A percentile compares a stretch with the other conserved stretches of the same genome.
These are phyloP conservation scores for Pleurotus ostreatus DNA, from an alignment of 768 basidiomycete genomes.

Conservation along the genomic window DNA sequence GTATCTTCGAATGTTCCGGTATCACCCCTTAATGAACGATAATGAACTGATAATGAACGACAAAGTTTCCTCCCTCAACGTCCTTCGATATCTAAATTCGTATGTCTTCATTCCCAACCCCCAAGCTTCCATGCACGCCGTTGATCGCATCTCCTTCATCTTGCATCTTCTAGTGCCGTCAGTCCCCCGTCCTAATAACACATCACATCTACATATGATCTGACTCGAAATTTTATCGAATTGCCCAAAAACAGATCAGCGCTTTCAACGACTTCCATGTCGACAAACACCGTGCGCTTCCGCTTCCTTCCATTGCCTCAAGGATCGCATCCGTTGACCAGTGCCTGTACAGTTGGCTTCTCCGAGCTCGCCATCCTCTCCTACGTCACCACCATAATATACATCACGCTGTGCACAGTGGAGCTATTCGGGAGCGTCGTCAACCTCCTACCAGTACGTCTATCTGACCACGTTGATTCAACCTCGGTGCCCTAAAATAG, in stretches of 20 bases:
- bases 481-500: background rate
- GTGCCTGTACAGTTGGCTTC: background rate
- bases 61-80: background rate
- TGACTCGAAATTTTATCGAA: no score
- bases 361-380: constrained; percentile 3
- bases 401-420: background rate
- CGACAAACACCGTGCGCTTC: background rate
- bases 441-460: background rate
- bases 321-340: background rate
- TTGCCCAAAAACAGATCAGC: background rate
- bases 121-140: no score
- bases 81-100: constrained; percentile 2
- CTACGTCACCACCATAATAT: background rate
- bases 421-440: constrained; percentile 1
- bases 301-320: background rate
- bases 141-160: no score
- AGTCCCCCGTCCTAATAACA: background rate
- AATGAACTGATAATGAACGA: background rate
- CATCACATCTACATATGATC: no score
- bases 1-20: background rate
- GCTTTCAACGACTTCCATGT: constrained; percentile 2
- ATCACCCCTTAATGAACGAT: background rate
- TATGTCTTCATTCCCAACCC: background rate
- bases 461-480: background rate
- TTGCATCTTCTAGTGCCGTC: background rate